Evolutionary conservation across 257 asterid species (phyloP).

Genomic region (Linderniella brevidens): DNA sequence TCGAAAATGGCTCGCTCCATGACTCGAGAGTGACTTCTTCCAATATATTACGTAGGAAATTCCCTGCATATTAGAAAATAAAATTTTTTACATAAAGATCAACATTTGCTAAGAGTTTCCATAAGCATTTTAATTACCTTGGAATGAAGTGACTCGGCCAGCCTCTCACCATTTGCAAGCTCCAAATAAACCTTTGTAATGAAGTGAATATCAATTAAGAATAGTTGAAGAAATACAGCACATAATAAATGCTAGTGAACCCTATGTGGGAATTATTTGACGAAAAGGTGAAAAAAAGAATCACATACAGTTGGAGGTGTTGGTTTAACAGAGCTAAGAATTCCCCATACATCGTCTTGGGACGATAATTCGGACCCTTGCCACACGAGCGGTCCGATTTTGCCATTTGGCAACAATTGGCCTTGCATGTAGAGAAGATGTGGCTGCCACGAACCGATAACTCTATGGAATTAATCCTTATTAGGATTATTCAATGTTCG

Average conservation of each 20-base stretch:
- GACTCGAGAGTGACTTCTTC: constrained; percentile 49
- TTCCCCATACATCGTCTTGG: constrained; percentile 42
- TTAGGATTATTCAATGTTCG: constrained; percentile 64
- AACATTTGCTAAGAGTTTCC: constrained; percentile 1
- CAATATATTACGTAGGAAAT: constrained; percentile 72
- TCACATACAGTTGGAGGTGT: constrained; percentile 36
- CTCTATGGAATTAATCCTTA: constrained; percentile 48
- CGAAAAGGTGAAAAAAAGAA: not conserved
- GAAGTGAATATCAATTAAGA: constrained; percentile 11
- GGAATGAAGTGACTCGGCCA: constrained; percentile 75
- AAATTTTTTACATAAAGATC: constrained; percentile 2
- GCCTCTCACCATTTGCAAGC: constrained; percentile 56
- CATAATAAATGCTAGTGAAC: not conserved
- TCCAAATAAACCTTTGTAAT: constrained; percentile 80
- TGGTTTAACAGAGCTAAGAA: constrained; percentile 42
- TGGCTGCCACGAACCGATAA: constrained; percentile 61
- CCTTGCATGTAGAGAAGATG: constrained; percentile 76
- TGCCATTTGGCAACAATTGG: constrained; percentile 37
- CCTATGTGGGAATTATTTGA: too few relatives aligned
- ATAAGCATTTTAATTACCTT: constrained; percentile 32
- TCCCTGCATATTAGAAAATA: constrained; percentile 38
- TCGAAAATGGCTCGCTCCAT: constrained; percentile 73
- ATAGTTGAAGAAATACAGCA: constrained; percentile 3
- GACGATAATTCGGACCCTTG: constrained; percentile 51
- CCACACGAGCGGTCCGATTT: constrained; percentile 47